Evolutionary conservation across 2,329 filamentous ascomycete genomes (phyloP).

Genomic region (Chaetoscypha palmicola): DNA sequence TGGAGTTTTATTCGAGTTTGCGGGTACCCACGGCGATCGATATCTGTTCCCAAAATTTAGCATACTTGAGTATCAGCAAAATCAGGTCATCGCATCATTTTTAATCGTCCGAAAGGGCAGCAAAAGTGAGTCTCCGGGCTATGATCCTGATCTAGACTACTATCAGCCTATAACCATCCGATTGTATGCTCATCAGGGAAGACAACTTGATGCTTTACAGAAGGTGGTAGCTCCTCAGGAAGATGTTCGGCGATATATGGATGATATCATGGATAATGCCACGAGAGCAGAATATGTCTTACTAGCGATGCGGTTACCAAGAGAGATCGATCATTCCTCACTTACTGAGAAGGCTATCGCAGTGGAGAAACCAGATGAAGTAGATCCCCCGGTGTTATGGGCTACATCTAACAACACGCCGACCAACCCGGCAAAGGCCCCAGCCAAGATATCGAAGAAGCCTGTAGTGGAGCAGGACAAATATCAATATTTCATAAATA

Average conservation of each 20-base stretch:
- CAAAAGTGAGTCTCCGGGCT: constrained; percentile 51
- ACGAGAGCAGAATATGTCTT: constrained; percentile 61
- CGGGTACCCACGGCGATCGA: constrained; percentile 60
- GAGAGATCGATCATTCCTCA: constrained; percentile 24
- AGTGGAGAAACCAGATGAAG: constrained; percentile 8
- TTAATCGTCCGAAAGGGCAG: constrained; percentile 68
- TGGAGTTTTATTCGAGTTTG: constrained; percentile 64
- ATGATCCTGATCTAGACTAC: constrained; percentile 59
- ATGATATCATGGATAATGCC: constrained; percentile 63
- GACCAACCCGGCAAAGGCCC: constrained; percentile 3
- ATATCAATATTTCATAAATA: constrained; percentile 40
- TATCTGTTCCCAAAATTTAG: constrained; percentile 75
- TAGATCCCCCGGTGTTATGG: constrained; percentile 22
- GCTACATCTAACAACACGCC: constrained; percentile 19
- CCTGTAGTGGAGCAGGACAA: constrained; percentile 37
- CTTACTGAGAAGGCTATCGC: constrained; percentile 12
- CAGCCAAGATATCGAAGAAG: constrained; percentile 24
- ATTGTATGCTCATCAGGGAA: constrained; percentile 46
- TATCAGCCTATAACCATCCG: constrained; percentile 69
- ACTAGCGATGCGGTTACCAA: constrained; percentile 59
- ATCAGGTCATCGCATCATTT: constrained; percentile 65
- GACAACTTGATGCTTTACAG: constrained; percentile 53
- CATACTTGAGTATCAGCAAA: constrained; percentile 62
- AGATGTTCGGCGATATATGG: constrained; percentile 60
- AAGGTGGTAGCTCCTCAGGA: constrained; percentile 56